These are phyloP conservation scores for Colletotrichum liriopes DNA, from an alignment of 2,329 filamentous ascomycete genomes.

Conservation along the genomic window DNA sequence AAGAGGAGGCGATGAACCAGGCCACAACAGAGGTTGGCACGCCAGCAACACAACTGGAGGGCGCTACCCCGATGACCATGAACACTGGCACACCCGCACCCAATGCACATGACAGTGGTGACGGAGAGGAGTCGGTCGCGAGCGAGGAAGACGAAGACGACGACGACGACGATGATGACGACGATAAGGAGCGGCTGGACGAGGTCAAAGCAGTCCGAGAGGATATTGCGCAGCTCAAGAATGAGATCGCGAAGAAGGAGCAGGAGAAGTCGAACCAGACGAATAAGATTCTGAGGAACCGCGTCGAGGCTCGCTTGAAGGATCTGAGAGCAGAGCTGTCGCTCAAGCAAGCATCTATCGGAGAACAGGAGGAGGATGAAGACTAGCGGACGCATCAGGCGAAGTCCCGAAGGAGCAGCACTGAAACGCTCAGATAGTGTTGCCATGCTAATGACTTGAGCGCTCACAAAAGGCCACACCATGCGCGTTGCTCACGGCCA, in stretches of 20 bases:
- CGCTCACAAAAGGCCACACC: neutral
- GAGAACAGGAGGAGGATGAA: slow-evolving; percentile 47
- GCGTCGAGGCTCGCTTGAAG: slow-evolving; percentile 66
- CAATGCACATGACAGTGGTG: slow-evolving; percentile 60
- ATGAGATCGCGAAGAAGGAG: slow-evolving; percentile 63
- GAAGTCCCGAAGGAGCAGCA: neutral
- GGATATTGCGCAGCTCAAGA: slow-evolving; percentile 69
- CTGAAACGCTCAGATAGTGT: neutral
- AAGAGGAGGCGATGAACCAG: slow-evolving; percentile 59
- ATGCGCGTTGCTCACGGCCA: slow-evolving; percentile 11
- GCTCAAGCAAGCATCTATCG: slow-evolving; percentile 62
- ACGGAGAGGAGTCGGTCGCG: slow-evolving; percentile 62
- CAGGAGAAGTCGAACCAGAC: slow-evolving; percentile 60
- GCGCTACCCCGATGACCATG: slow-evolving; percentile 61
- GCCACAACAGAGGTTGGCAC: slow-evolving; percentile 56
- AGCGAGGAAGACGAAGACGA: slow-evolving; percentile 65
- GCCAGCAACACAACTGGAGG: slow-evolving; percentile 60
- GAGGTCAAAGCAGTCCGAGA: slow-evolving; percentile 70
- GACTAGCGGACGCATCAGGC: slow-evolving; percentile 36
- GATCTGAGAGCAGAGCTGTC: slow-evolving; percentile 62
- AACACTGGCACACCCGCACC: slow-evolving; percentile 62
- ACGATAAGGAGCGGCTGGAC: slow-evolving; percentile 65
- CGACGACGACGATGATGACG: slow-evolving; percentile 68
- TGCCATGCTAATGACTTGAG: neutral
- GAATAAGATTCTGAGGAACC: slow-evolving; percentile 65